phyloP scores from a whole-genome alignment of 2,329 filamentous ascomycete genomes.

The Stemphylium lycopersici region DNA sequence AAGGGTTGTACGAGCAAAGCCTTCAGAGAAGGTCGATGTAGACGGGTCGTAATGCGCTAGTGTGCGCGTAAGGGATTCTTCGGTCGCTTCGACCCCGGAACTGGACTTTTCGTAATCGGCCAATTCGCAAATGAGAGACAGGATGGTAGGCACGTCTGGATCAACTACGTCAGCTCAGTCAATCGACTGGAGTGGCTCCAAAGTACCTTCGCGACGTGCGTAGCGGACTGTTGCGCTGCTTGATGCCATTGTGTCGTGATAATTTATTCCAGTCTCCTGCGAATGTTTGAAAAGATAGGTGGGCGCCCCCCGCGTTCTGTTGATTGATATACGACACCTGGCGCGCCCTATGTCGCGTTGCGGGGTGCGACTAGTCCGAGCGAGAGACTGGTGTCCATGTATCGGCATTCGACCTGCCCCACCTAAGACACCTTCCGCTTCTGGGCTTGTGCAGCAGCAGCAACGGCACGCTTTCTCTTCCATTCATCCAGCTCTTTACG shows the following conservation, averaged over 20 bases:
- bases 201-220: conserved; percentile 64
- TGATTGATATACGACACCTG: background rate
- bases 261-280: background rate
- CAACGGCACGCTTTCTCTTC: conserved; percentile 25
- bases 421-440: conserved; percentile 4
- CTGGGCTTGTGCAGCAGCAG: conserved; percentile 2
- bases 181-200: background rate
- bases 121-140: conserved; percentile 81
- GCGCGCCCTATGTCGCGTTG: conserved; percentile 22
- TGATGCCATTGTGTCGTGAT: conserved; percentile 31
- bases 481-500: conserved; percentile 25
- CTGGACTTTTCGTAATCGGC: conserved; percentile 86
- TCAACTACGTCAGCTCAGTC: conserved; percentile 3
- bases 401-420: conserved; percentile 1
- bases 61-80: conserved; percentile 72
- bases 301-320: background rate
- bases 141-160: conserved; percentile 80
- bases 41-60: conserved; percentile 73
- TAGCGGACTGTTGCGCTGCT: conserved; percentile 58
- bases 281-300: no score
- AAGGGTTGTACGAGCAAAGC: conserved; percentile 77
- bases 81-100: conserved; percentile 77
- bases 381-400: background rate
- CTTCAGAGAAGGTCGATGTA: conserved; percentile 54
- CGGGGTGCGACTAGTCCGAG: conserved; percentile 5